These are phyloP conservation scores for Phlebiopsis flavidoalba DNA, from an alignment of 768 basidiomycete species.

Conservation along the genomic window DNA sequence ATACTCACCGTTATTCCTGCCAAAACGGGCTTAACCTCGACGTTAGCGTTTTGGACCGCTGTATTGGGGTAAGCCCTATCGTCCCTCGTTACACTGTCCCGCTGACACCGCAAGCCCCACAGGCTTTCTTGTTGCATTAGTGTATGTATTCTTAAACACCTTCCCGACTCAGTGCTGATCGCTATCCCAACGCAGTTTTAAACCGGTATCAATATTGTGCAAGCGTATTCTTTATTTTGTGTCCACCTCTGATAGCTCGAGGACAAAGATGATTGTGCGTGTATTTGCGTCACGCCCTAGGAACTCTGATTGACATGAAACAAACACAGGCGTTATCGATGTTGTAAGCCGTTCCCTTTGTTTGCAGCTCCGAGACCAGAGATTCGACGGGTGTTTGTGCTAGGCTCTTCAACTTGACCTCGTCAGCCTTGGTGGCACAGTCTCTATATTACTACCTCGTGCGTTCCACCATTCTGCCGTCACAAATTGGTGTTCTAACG, in stretches of 20 bases:
- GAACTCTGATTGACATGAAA: too few species aligned
- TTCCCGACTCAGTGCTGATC: background rate
- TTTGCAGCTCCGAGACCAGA: too few species aligned
- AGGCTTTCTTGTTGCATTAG: conserved; percentile 7
- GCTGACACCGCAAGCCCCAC: background rate
- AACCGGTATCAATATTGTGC: conserved; percentile 36
- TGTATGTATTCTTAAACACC: background rate
- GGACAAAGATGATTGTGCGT: too few species aligned
- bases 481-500: background rate
- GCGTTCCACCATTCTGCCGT: background rate
- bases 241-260: background rate
- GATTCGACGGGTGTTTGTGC: background rate
- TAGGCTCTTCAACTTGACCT: conserved; percentile 31
- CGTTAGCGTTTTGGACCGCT: conserved; percentile 5
- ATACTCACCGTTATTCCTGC: conserved; percentile 2
- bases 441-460: conserved; percentile 43
- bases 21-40: conserved; percentile 7
- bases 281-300: too few species aligned
- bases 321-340: too few species aligned
- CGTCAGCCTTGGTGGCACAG: conserved; percentile 36
- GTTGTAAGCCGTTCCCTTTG: too few species aligned
- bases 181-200: conserved; percentile 21
- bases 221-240: conserved; percentile 40
- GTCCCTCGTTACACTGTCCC: background rate
- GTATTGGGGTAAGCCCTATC: conserved; percentile 7